These are phyloP conservation scores for Mortierella sp. DNA, from an alignment of 371 early-diverging fungal species.

Conservation along the genomic window DNA sequence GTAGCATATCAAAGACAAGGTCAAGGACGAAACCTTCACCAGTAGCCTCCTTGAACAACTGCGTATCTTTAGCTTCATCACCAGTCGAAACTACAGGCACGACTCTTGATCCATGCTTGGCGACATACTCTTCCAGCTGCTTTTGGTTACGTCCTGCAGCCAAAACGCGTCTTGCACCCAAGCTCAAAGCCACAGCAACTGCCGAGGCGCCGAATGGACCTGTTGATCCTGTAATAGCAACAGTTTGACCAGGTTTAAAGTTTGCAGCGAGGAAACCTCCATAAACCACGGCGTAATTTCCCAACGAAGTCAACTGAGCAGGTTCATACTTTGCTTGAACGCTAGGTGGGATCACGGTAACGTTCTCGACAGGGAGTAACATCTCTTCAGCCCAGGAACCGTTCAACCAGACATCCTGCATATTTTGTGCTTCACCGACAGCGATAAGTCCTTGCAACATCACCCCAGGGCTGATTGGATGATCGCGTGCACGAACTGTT, in stretches of 20 bases:
- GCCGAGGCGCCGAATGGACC: conserved; percentile 37
- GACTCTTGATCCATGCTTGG: conserved; percentile 20
- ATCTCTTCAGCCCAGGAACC: conserved; percentile 40
- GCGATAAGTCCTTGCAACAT: conserved; percentile 37
- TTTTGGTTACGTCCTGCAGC: conserved; percentile 27
- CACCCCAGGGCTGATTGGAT: conserved; percentile 26
- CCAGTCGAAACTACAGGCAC: conserved; percentile 25
- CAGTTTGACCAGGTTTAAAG: conserved; percentile 38
- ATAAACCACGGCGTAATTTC: conserved; percentile 24
- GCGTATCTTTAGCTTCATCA: conserved; percentile 30
- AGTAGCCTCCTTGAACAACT: conserved; percentile 19
- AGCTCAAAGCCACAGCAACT: conserved; percentile 23
- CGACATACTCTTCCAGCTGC: conserved; percentile 29
- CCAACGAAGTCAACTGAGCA: conserved; percentile 20
- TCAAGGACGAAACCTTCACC: conserved; percentile 33
- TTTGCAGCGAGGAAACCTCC: conserved; percentile 30
- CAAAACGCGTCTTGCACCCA: conserved; percentile 42
- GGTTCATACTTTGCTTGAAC: conserved; percentile 18
- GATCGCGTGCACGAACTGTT: conserved; percentile 42
- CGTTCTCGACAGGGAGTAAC: conserved; percentile 39
- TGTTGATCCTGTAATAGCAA: conserved; percentile 34
- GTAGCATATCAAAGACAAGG: conserved; percentile 34
- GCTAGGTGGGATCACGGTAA: conserved; percentile 29
- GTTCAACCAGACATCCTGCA: conserved; percentile 28
- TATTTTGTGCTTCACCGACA: conserved; percentile 8